Conservation (phyloP, 345 rosid species). For the Citrus mangshanensis region DNA sequence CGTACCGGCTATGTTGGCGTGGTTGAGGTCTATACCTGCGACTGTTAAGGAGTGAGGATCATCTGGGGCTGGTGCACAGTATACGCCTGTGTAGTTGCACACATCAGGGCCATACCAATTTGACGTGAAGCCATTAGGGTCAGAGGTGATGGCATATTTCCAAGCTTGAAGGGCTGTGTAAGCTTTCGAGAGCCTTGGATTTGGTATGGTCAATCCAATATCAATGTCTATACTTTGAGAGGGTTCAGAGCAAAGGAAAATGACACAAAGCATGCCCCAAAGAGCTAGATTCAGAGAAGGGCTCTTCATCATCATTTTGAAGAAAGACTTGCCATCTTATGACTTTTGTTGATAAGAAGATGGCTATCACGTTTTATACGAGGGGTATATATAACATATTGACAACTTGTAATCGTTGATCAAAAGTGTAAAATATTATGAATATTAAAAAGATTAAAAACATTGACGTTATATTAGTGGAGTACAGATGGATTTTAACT, state of each 20-base stretch:
- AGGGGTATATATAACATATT: not conserved
- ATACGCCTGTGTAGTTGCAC: slow-evolving; percentile 84
- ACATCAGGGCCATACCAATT: slow-evolving; percentile 82
- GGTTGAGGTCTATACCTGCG: slow-evolving; percentile 85
- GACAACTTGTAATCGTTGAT: slow-evolving; percentile 7
- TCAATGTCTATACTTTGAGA: slow-evolving; percentile 16
- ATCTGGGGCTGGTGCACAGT: slow-evolving; percentile 66
- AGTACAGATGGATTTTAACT: slow-evolving; percentile 27
- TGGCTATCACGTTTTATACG: too few relatives aligned
- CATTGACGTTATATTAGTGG: slow-evolving; percentile 17
- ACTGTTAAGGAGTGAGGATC: slow-evolving; percentile 54
- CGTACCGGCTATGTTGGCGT: slow-evolving; percentile 58
- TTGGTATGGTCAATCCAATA: slow-evolving; percentile 18
- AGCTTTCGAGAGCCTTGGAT: slow-evolving; percentile 70
- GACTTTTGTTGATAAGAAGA: not conserved
- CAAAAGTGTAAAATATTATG: not conserved
- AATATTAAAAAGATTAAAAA: not conserved
- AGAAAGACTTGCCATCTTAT: too few relatives aligned
- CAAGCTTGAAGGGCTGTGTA: slow-evolving; percentile 72
- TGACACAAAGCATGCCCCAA: slow-evolving; percentile 8
- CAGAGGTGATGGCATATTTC: slow-evolving; percentile 62
- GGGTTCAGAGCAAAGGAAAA: slow-evolving; percentile 17
- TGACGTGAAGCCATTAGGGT: slow-evolving; percentile 60
- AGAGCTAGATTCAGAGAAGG: slow-evolving; percentile 13
- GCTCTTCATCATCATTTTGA: slow-evolving; percentile 19